These are phyloP conservation scores for Starmera stellimalicola DNA, from an alignment of 1,139 yeast genomes.

Conservation along the genomic window DNA sequence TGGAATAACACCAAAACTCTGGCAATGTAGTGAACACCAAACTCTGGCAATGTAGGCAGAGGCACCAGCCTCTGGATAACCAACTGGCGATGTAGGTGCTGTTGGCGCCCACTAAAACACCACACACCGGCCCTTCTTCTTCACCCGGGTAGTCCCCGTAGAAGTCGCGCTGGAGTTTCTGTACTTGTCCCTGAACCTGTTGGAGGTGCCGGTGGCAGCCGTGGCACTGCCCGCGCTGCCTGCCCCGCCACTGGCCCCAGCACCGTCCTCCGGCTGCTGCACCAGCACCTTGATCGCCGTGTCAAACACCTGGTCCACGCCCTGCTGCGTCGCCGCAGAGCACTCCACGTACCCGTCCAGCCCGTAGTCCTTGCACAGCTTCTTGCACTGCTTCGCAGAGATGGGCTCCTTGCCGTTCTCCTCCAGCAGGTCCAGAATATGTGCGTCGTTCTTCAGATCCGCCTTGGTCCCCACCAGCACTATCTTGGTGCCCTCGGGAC, in stretches of 20 bases:
- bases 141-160: too few species aligned
- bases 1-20: too few species aligned
- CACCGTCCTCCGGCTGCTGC: slow-evolving; percentile 19
- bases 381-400: slow-evolving; percentile 50
- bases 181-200: slow-evolving; percentile 5
- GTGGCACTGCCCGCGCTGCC: slow-evolving; percentile 9
- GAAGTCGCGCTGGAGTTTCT: slow-evolving; percentile 2
- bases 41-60: too few species aligned
- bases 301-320: slow-evolving; percentile 77
- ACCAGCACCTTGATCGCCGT: slow-evolving; percentile 68
- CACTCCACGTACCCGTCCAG: slow-evolving; percentile 79
- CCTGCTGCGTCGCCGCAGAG: slow-evolving; percentile 87
- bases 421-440: slow-evolving; percentile 60
- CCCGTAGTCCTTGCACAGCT: slow-evolving; percentile 62
- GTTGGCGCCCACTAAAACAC: too few species aligned
- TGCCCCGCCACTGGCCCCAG: slow-evolving; percentile 31
- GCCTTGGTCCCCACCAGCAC: slow-evolving; percentile 79
- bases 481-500: slow-evolving; percentile 57
- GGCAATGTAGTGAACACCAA: too few species aligned
- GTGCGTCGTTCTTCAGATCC: slow-evolving; percentile 78
- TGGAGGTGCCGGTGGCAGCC: slow-evolving; percentile 4
- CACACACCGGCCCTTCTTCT: too few species aligned
- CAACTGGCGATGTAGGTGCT: too few species aligned
- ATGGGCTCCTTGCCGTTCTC: slow-evolving; percentile 59
- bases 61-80: too few species aligned